Percentiles rank a stretch among this genome's conserved stretches.
phyloP scores from a whole-genome alignment of 257 asterid genomes.

The Salvia hispanica region DNA sequence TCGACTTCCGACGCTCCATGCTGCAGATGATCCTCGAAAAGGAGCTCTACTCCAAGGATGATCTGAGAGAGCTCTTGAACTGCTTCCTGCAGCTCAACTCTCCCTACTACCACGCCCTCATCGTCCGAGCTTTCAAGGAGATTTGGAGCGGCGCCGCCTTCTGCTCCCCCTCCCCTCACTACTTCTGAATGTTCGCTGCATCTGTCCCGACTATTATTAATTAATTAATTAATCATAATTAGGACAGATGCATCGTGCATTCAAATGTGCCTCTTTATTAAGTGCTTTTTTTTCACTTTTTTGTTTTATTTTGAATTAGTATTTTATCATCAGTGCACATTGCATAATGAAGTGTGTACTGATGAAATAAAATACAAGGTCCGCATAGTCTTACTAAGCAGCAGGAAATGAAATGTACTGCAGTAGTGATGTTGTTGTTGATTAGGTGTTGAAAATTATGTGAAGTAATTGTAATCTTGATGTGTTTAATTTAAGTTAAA shows the following conservation, averaged over 20 bases:
- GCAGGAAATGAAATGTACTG: not conserved
- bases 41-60: slow-evolving; percentile 70
- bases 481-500: not conserved
- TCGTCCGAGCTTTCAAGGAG: slow-evolving; percentile 81
- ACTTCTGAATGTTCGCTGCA: not conserved
- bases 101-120: slow-evolving; percentile 74
- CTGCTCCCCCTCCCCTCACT: slow-evolving; percentile 34
- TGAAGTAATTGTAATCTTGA: not conserved
- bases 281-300: not conserved
- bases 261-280: too few relatives aligned
- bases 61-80: slow-evolving; percentile 69
- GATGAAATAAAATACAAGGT: not conserved
- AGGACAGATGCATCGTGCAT: too few relatives aligned
- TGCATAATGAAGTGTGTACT: not conserved
- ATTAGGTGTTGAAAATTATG: not conserved
- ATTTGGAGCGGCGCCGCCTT: slow-evolving; percentile 74
- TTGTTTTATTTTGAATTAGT: not conserved
- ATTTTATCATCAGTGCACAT: slow-evolving; percentile 8
- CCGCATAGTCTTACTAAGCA: not conserved
- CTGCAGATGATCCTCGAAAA: slow-evolving; percentile 89
- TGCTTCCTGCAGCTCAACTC: slow-evolving; percentile 86
- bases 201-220: too few relatives aligned
- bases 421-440: not conserved
- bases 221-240: too few relatives aligned
- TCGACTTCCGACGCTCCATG: slow-evolving; percentile 88